Percentiles rank a stretch among this genome's conserved stretches.
Conservation (phyloP, 768 basidiomycete species). For the Phallus indusiatus region DNA sequence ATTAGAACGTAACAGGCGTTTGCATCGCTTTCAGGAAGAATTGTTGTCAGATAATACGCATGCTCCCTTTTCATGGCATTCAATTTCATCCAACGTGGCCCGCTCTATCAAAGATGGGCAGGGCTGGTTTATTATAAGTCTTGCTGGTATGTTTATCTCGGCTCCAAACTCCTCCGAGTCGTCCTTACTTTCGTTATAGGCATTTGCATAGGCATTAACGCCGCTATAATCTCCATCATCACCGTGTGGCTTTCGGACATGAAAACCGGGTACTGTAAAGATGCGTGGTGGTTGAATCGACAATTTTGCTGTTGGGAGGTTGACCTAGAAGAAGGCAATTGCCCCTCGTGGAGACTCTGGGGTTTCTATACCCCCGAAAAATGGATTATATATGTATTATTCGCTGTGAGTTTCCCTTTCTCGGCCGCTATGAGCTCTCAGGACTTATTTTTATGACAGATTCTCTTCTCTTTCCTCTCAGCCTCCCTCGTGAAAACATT, state of each 20-base stretch:
- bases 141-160: slow-evolving; percentile 61
- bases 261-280: slow-evolving; percentile 93
- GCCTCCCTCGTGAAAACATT: slow-evolving; percentile 82
- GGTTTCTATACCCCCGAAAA: slow-evolving; percentile 57
- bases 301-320: slow-evolving; percentile 99
- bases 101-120: slow-evolving; percentile 62
- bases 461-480: slow-evolving; percentile 72
- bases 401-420: slow-evolving; percentile 56
- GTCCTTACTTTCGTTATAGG: slow-evolving; percentile 36
- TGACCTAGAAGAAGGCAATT: slow-evolving; percentile 71
- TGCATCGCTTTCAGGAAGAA: slow-evolving; percentile 45
- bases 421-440: neutral
- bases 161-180: neutral
- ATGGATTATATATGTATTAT: slow-evolving; percentile 80
- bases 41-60: slow-evolving; percentile 37
- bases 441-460: slow-evolving; percentile 32
- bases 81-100: slow-evolving; percentile 54
- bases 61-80: slow-evolving; percentile 41
- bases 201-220: slow-evolving; percentile 83
- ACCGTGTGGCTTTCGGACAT: slow-evolving; percentile 98
- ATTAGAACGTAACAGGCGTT: slow-evolving; percentile 72
- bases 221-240: slow-evolving; percentile 90
- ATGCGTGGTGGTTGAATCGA: slow-evolving; percentile 98
- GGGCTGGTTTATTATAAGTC: slow-evolving; percentile 85
- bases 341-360: slow-evolving; percentile 92